Evolutionary conservation across 441 rosid species (phyloP).

Genomic region (Rhodomyrtus psidioides): DNA sequence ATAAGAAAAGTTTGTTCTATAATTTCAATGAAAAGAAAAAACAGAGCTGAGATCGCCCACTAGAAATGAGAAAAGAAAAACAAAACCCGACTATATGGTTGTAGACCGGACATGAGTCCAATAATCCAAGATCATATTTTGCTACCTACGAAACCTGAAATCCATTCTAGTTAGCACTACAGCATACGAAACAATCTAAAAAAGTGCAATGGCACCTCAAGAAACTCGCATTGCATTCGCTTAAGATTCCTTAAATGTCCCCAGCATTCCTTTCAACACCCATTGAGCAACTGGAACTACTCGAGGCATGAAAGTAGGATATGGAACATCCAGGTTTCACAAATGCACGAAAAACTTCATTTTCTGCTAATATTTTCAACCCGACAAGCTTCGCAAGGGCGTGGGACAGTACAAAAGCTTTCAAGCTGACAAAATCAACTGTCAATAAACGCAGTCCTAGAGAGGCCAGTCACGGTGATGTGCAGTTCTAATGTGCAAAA

Average conservation of each 20-base stretch:
- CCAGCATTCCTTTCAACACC: background rate
- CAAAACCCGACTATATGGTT: background rate
- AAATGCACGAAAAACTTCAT: background rate
- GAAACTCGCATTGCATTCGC: background rate
- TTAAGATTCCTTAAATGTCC: background rate
- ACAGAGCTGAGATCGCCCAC: background rate
- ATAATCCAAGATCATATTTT: background rate
- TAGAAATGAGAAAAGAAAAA: background rate
- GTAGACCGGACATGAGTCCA: background rate
- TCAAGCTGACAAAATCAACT: background rate
- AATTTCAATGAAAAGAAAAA: background rate
- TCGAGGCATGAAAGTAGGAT: background rate
- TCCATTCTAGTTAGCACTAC: background rate
- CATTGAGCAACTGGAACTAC: background rate
- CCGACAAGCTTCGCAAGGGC: background rate
- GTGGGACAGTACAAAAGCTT: background rate
- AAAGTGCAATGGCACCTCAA: background rate
- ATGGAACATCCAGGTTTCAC: background rate
- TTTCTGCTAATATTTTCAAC: background rate
- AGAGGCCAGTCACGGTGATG: background rate
- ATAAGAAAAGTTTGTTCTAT: background rate
- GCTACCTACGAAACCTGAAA: background rate
- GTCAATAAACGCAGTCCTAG: background rate
- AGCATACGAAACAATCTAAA: background rate
- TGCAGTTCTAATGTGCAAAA: background rate